Conservation (phyloP, 2,329 filamentous ascomycete species). For the Alternaria burnsii region DNA sequence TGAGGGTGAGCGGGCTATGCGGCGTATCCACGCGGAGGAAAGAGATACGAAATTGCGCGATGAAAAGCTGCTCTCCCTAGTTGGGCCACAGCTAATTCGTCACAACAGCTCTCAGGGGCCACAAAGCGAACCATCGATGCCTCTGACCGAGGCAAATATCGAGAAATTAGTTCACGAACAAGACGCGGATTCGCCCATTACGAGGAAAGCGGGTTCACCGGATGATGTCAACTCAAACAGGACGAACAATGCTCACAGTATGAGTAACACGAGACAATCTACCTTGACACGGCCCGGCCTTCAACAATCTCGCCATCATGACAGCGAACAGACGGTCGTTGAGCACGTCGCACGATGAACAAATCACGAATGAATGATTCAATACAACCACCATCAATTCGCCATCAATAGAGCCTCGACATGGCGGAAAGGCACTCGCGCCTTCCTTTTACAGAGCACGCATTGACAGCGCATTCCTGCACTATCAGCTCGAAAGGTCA, state of each 20-base stretch:
- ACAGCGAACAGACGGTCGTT: slow-evolving; percentile 42
- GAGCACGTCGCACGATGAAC: slow-evolving; percentile 18
- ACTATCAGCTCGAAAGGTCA: slow-evolving; percentile 2
- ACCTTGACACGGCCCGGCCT: slow-evolving; percentile 30
- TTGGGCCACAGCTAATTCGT: slow-evolving; percentile 46
- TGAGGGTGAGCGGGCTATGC: slow-evolving; percentile 57
- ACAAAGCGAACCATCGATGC: slow-evolving; percentile 34
- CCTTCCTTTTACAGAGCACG: slow-evolving; percentile 15
- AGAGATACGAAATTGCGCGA: slow-evolving; percentile 63
- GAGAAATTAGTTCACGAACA: slow-evolving; percentile 44
- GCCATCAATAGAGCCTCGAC: slow-evolving; percentile 1
- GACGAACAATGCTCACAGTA: slow-evolving; percentile 28
- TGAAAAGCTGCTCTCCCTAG: slow-evolving; percentile 63
- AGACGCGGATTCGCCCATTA: slow-evolving; percentile 27
- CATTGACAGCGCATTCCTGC: slow-evolving; percentile 9
- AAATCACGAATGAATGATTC: not conserved
- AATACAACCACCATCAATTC: slow-evolving; percentile 11
- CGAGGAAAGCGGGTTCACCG: slow-evolving; percentile 21
- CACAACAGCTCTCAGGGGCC: slow-evolving; percentile 30
- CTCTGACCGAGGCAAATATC: slow-evolving; percentile 50
- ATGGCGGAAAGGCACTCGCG: slow-evolving; percentile 5
- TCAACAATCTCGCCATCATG: slow-evolving; percentile 23
- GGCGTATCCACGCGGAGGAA: slow-evolving; percentile 63
- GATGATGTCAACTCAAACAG: slow-evolving; percentile 27
- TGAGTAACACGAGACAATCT: slow-evolving; percentile 24